Evolutionary conservation across 2,329 filamentous ascomycete species (phyloP), one percentile per base, ranked within the genome.

Genomic region (Dactylellina drechsleri): DNA sequence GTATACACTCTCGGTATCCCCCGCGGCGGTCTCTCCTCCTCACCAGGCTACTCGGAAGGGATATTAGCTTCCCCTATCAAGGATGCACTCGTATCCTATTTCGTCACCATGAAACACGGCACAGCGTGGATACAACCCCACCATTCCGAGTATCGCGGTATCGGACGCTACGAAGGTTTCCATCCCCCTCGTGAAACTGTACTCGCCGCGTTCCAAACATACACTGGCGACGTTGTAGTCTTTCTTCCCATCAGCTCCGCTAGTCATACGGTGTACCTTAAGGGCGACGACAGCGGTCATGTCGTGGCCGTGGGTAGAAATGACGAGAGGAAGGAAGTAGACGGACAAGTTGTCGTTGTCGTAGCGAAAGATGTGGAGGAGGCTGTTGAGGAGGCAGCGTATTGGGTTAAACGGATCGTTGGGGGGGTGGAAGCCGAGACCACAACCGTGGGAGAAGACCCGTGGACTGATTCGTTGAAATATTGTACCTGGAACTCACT

Each of bases 401-500:
- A 64, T 49, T 75, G 71, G 71, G 57, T 52, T 8, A 75, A 60
- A 8, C 64, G 59, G 18, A 75, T 75, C 16, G 12, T 16, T 1
- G 43, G 16, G 43, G 43, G 16, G 43, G 7, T 16, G 13, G 43
- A 47, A 18, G 43, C 43, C 43, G 43, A 47, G 4, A 18, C 43
- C 43, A 18, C 13, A 47, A 8, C 5, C 13, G 23, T 20, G 6
- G 57, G 47, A 10, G 72, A 76, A 26, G 72, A 76, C 40, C 41
- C 60, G 3, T 76, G 72, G 72, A 76, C 36, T 16, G 95, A 98
- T 81, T 92, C 93, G 0, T 84, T 99, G 43, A 92, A 93, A 0
- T 99, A 95, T 80, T 99, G 95, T 81, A 99, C 95, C 0, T 99
- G 95, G 95, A 99, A 98, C 80, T 91, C 89, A 0, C 85, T 99